Conservation (phyloP, 352 stramenopile species). For the Globisporangium canariense region DNA sequence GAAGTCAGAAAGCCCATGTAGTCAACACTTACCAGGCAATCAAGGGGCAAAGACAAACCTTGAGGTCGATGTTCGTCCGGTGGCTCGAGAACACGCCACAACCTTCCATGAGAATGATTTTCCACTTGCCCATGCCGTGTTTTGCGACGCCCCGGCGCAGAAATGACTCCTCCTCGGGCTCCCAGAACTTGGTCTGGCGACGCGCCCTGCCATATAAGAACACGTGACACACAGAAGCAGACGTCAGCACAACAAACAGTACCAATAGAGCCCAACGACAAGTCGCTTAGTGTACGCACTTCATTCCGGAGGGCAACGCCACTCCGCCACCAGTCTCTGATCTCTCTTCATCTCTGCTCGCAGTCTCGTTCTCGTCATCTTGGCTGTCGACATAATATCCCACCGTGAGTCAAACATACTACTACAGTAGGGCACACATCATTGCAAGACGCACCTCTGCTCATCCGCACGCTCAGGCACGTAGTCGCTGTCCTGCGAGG, state of each 20-base stretch:
- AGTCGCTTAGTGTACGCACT: not conserved
- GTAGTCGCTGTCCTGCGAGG: slow-evolving; percentile 7
- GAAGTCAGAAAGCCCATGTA: too few species aligned
- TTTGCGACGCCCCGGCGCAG: slow-evolving; percentile 38
- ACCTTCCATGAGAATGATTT: slow-evolving; percentile 37
- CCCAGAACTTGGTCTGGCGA: slow-evolving; percentile 37
- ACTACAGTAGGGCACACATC: not conserved
- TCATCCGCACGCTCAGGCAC: not conserved
- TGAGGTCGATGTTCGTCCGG: slow-evolving; percentile 64
- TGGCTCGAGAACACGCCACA: slow-evolving; percentile 35
- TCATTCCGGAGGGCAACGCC: not conserved
- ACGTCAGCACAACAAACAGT: not conserved
- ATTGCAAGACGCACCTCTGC: not conserved
- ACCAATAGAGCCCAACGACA: not conserved
- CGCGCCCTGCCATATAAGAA: slow-evolving; percentile 15
- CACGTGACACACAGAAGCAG: not conserved
- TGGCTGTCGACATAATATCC: not conserved
- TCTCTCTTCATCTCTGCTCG: not conserved
- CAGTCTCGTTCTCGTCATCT: not conserved
- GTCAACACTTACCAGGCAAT: too few species aligned
- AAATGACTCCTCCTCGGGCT: slow-evolving; percentile 36
- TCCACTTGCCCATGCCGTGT: slow-evolving; percentile 44
- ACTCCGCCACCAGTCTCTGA: not conserved
- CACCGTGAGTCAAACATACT: not conserved
- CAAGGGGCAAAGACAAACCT: slow-evolving; percentile 32